Evolutionary conservation across 768 basidiomycete genomes (phyloP).

Genomic region (Gelatoporia subvermispora): DNA sequence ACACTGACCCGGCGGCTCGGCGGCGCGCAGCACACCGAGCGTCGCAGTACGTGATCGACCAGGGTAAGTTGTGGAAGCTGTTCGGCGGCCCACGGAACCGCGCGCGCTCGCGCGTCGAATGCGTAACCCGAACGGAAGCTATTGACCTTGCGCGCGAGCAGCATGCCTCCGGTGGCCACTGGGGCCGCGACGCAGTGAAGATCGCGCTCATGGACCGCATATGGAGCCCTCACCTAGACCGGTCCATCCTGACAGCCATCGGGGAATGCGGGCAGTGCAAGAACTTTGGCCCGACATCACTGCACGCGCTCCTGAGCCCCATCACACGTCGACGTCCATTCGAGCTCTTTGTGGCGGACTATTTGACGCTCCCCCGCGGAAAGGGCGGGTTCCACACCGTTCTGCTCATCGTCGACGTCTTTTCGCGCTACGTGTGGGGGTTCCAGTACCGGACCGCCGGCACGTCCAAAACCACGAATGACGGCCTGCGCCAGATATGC

Average conservation of each 20-base stretch:
- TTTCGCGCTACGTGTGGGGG: slow-evolving; percentile 19
- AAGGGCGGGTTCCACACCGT: slow-evolving; percentile 28
- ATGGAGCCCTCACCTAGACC: slow-evolving; percentile 23
- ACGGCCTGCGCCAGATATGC: slow-evolving; percentile 18
- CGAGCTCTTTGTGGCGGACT: slow-evolving; percentile 33
- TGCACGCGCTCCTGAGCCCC: slow-evolving; percentile 32
- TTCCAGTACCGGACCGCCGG: slow-evolving; percentile 23
- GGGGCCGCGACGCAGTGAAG: slow-evolving; percentile 30
- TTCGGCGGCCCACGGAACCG: slow-evolving; percentile 9
- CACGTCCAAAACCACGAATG: slow-evolving; percentile 23
- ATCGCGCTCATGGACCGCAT: slow-evolving; percentile 21
- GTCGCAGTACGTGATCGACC: slow-evolving; percentile 4
- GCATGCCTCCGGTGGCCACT: slow-evolving; percentile 26
- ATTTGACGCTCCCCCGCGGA: slow-evolving; percentile 29
- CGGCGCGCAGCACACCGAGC: slow-evolving; percentile 2
- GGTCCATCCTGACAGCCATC: slow-evolving; percentile 12
- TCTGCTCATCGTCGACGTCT: slow-evolving; percentile 26
- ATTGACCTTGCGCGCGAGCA: slow-evolving; percentile 5
- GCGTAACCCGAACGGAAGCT: slow-evolving; percentile 1
- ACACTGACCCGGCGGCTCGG: neutral
- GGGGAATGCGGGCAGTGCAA: slow-evolving; percentile 24
- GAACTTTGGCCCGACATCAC: slow-evolving; percentile 25
- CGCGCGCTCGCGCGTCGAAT: slow-evolving; percentile 5
- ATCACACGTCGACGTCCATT: slow-evolving; percentile 33
- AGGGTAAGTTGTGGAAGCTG: slow-evolving; percentile 20